Conservation (phyloP, 148 eudicot genomes). For the Amaranthus cruentus region DNA sequence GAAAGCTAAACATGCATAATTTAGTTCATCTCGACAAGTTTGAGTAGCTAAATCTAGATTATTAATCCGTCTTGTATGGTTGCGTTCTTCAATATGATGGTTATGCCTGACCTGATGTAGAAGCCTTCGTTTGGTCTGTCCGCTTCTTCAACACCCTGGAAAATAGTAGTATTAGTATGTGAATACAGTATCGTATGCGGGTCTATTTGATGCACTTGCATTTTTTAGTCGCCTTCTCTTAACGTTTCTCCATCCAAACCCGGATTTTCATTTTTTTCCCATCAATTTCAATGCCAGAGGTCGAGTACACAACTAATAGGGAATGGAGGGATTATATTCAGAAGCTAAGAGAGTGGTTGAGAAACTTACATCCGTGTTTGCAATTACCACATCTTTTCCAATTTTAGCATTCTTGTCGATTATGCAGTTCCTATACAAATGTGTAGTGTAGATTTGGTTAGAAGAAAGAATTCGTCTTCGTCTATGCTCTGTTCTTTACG, state of each 20-base stretch:
- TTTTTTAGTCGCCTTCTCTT: not conserved
- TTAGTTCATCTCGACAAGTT: constrained; percentile 8
- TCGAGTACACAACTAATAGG: too few relatives aligned
- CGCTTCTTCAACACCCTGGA: constrained; percentile 78
- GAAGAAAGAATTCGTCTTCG: not conserved
- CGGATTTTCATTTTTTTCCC: too few relatives aligned
- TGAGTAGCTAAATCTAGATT: constrained; percentile 31
- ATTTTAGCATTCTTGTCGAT: constrained; percentile 98
- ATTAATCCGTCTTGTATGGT: constrained; percentile 71
- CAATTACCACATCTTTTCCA: constrained; percentile 71
- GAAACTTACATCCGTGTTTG: constrained; percentile 65
- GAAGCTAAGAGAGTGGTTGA: not conserved
- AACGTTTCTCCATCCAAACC: too few relatives aligned
- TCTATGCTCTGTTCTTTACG: not conserved
- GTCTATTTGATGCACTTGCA: too few relatives aligned
- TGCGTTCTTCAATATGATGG: constrained; percentile 71
- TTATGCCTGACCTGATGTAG: constrained; percentile 84
- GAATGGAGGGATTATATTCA: not conserved
- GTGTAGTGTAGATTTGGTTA: not conserved
- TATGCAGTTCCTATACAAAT: constrained; percentile 69
- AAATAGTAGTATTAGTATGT: constrained; percentile 1
- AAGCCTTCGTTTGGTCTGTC: constrained; percentile 78
- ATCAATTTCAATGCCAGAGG: too few relatives aligned
- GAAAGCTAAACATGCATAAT: constrained; percentile 1
- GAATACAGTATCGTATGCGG: not conserved